Evolutionary conservation across 148 eudicot genomes (phyloP), one percentile per base, ranked within the genome.

Genomic region (Bassia scoparia): DNA sequence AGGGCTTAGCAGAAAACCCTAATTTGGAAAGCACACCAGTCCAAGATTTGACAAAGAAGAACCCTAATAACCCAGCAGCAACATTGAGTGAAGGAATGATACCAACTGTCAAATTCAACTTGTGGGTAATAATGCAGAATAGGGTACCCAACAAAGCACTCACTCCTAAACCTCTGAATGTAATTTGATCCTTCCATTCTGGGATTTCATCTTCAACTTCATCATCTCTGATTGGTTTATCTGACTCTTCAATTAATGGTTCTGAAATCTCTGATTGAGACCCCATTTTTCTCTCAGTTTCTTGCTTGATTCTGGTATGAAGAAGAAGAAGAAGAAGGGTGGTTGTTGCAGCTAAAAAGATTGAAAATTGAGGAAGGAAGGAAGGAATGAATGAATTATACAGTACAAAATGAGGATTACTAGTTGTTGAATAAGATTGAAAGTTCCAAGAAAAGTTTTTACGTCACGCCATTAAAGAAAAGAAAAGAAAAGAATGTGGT

Each of bases 21-120:
- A 90, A 80, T 67, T 81, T 86, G 17, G 85, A 68, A 44, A 83
- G 33, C 44, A 88, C 67, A 5, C 78, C 67, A 31, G 96, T 90
- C 96, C 97, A 92, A 2, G 92, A 82, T 78, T 90, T 93, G 37
- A 93, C 86, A 52, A 86, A 86, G 86, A 93, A 93, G 79, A 93
- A 93, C 3, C 98, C 94, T 0, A 93, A 77, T 76, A 93, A 79
- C 8, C 98, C 98, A 70, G 98, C 98, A 14, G 90, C 96, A 7
- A 93, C 98, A 73, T 93, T 93, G 31, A 93, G 89, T 9, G 98
- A 93, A 0, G 98, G 98, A 46, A 93, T 90, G 14, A 93, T 90
- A 23, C 98, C 98, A 31, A 89, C 96, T 1, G 96, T 93, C 3
- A 93, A 80, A 85, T 93, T 93, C 7, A 93, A 87, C 77, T 93